Evolutionary conservation across 139 green algal species (phyloP).

Genomic region (Dunaliella sp.): DNA sequence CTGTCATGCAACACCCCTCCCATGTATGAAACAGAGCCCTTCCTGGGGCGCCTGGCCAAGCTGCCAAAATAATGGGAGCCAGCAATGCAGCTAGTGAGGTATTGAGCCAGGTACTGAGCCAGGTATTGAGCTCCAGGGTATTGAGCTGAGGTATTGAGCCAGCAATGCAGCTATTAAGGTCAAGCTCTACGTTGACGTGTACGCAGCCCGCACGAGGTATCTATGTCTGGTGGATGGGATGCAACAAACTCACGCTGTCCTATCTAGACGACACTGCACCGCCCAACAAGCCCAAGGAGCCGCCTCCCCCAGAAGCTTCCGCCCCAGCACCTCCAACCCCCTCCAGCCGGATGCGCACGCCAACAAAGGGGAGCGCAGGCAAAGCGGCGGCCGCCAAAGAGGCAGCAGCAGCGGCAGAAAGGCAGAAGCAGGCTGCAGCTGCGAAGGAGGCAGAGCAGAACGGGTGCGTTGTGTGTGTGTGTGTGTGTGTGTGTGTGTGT

Average conservation of each 20-base stretch:
- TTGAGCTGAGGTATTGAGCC: too few relatives aligned
- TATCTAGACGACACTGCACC: slow-evolving; percentile 13
- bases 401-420: not conserved
- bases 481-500: too few relatives aligned
- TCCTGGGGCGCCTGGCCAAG: too few relatives aligned
- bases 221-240: slow-evolving; percentile 44
- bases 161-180: too few relatives aligned
- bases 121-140: too few relatives aligned
- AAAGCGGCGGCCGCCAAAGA: not conserved
- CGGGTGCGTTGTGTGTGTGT: not conserved
- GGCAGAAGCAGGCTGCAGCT: not conserved
- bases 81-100: too few relatives aligned
- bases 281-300: not conserved
- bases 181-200: too few relatives aligned
- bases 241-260: slow-evolving; percentile 37
- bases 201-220: slow-evolving; percentile 32
- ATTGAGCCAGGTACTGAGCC: too few relatives aligned
- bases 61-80: too few relatives aligned
- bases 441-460: not conserved
- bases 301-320: not conserved
- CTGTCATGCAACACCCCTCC: too few relatives aligned
- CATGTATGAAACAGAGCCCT: too few relatives aligned
- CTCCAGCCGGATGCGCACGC: not conserved
- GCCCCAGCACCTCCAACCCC: not conserved
- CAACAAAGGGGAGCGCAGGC: not conserved